Base-by-base conservation (phyloP, 176 grass and related monocot species). In the Carex myosuroides region DNA sequence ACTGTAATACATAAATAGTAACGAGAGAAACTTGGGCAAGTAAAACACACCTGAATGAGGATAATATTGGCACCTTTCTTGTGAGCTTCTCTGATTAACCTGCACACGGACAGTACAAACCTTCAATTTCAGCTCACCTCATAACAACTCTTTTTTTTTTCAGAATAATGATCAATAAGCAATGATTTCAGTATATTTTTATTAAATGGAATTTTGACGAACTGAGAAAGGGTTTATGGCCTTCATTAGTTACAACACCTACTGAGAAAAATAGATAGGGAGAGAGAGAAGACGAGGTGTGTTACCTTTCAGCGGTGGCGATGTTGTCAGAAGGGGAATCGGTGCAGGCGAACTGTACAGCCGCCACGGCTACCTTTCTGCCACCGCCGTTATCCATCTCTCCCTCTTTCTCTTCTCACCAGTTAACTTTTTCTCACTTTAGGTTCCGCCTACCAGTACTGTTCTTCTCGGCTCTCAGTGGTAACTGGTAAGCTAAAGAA, bases 311-410 rank as follows among this genome's bases (percentile, higher is more conserved):
- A 13, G 96, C 92, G 24, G 89, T 86, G 85, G 75, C 86, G 85
- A 98, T 81, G 93, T 98, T 98, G 4, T 92, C 86, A 30, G 91
- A 86, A 22, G 85, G 89, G 37, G 90, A 82, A 86, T 95, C 91
- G 54, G 91, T 88, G 88, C 93, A 98, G 80, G 91, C 96, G 83
- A 98, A 98, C 96, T 98, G 96, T 41, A 98, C 93, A 64, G 91
- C 91, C 29, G 96, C 91, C 11, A 98, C 89, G 2, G 83, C 85
- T 63, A 98, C 93, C 39, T 90, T 98, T 74, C 91, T 92, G 67
- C 86, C 88, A 10, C 68, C 87, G 80, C 79, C 82, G 80, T 53
- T 78, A 18, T 85, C 85, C 91, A 91, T 93, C 81, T 69, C 68
- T 64, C 8, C 5, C n/a, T 18, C 37, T 12, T 46, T 30, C 22